phyloP scores from a whole-genome alignment of 352 stramenopile genomes.

The Phytophthora rubi region DNA sequence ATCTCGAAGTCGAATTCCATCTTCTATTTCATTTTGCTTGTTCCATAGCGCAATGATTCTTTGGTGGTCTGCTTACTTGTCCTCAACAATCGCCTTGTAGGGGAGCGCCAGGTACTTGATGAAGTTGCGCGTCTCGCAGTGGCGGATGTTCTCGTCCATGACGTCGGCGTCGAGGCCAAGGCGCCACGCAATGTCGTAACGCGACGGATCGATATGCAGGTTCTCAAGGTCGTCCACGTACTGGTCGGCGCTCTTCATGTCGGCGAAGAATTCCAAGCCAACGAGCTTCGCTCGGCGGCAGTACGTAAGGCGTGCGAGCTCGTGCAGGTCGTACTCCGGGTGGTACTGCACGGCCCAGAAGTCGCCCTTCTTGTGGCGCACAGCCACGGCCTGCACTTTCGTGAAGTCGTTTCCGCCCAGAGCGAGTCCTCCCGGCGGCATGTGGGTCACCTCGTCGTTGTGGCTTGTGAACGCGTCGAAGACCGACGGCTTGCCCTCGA shows the following conservation, averaged over 20 bases:
- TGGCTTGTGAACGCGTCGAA: slow-evolving; percentile 87
- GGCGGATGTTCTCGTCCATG: slow-evolving; percentile 78
- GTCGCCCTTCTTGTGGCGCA: slow-evolving; percentile 79
- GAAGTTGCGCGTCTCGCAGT: slow-evolving; percentile 87
- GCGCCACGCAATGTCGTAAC: slow-evolving; percentile 82
- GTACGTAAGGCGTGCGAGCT: slow-evolving; percentile 78
- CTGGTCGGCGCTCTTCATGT: slow-evolving; percentile 72
- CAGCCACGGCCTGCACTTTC: slow-evolving; percentile 71
- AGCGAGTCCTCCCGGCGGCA: slow-evolving; percentile 60
- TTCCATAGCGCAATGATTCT: background rate
- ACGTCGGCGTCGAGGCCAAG: slow-evolving; percentile 81
- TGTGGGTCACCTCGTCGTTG: slow-evolving; percentile 85
- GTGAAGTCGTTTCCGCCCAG: slow-evolving; percentile 78
- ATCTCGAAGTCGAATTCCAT: slow-evolving; percentile 8
- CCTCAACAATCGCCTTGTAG: slow-evolving; percentile 59
- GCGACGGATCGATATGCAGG: slow-evolving; percentile 69
- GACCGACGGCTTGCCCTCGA: slow-evolving; percentile 78
- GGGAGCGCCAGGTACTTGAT: slow-evolving; percentile 85
- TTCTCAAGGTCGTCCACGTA: slow-evolving; percentile 82
- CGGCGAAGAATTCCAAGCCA: slow-evolving; percentile 71
- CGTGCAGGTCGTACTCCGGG: slow-evolving; percentile 84
- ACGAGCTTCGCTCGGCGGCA: slow-evolving; percentile 73
- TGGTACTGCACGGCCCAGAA: slow-evolving; percentile 90
- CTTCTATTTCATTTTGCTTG: slow-evolving; percentile 9
- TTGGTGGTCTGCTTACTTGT: slow-evolving; percentile 31